Percentiles rank a stretch among this genome's conserved stretches.
Conservation (phyloP, 495 filamentous ascomycete genomes). For the Neurospora sp. region DNA sequence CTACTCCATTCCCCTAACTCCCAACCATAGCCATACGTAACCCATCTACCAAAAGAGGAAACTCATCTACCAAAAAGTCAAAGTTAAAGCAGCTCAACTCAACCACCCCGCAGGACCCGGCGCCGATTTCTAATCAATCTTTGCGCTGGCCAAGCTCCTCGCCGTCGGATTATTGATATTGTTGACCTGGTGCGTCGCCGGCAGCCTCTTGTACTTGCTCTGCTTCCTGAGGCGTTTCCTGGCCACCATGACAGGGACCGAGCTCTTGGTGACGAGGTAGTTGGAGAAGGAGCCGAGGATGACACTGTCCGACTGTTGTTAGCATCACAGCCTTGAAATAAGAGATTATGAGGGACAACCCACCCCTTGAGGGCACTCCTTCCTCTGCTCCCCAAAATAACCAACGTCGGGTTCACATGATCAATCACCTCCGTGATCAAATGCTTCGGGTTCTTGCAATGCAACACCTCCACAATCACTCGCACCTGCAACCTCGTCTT, state of each 20-base stretch:
- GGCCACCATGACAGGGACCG: slow-evolving; percentile 92
- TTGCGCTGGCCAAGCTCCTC: slow-evolving; percentile 52
- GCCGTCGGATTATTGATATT: slow-evolving; percentile 55
- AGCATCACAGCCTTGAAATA: no score
- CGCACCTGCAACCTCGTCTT: slow-evolving; percentile 87
- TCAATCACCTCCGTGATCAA: slow-evolving; percentile 87
- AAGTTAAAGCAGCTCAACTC: no score
- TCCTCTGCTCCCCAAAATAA: slow-evolving; percentile 83
- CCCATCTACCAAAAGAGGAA: neutral
- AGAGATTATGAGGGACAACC: no score
- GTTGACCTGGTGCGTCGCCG: slow-evolving; percentile 54
- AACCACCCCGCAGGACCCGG: neutral
- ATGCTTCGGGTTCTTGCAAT: slow-evolving; percentile 91
- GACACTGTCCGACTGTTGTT: no score
- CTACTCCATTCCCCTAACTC: no score
- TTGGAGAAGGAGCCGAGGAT: slow-evolving; percentile 93
- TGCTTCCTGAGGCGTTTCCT: slow-evolving; percentile 69
- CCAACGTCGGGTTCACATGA: slow-evolving; percentile 79
- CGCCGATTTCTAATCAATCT: slow-evolving; percentile 45
- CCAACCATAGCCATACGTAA: neutral
- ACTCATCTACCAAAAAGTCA: no score
- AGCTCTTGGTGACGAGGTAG: slow-evolving; percentile 90
- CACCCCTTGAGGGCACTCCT: slow-evolving; percentile 89
- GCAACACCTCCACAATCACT: slow-evolving; percentile 88
- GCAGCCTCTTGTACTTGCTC: slow-evolving; percentile 52